phyloP scores from a whole-genome alignment of 257 asterid species.

The Nyctanthes arbortristis region DNA sequence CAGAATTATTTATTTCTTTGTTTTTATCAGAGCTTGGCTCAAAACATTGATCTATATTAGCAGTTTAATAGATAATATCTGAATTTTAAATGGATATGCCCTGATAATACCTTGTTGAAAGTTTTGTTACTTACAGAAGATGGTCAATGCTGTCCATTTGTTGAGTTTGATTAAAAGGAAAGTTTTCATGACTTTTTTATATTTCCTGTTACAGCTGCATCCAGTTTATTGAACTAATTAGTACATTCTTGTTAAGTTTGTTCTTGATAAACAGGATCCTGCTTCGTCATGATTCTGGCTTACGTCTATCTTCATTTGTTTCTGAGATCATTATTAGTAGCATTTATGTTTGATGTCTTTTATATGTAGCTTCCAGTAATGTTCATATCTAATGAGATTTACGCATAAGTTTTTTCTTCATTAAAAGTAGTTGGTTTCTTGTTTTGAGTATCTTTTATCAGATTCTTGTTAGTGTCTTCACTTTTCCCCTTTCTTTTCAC shows the following conservation, averaged over 20 bases:
- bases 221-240: neutral
- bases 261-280: neutral
- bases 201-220: neutral
- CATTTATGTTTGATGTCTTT: neutral
- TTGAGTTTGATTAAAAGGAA: neutral
- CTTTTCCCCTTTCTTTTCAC: conserved; percentile 23
- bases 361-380: neutral
- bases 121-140: neutral
- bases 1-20: neutral
- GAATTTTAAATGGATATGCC: neutral
- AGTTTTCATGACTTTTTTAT: neutral
- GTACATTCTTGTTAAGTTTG: neutral
- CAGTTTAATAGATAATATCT: neutral
- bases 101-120: neutral
- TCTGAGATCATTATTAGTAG: neutral
- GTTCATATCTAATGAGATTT: neutral
- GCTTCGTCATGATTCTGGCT: neutral
- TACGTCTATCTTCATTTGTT: neutral
- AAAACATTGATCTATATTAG: neutral
- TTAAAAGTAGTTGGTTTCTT: neutral
- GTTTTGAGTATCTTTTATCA: conserved; percentile 6
- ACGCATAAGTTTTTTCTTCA: neutral
- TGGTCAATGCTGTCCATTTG: neutral
- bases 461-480: neutral
- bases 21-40: neutral